phyloP scores from a whole-genome alignment of 371 early-diverging fungal species.

The Thermomucor indicae-seudaticae region DNA sequence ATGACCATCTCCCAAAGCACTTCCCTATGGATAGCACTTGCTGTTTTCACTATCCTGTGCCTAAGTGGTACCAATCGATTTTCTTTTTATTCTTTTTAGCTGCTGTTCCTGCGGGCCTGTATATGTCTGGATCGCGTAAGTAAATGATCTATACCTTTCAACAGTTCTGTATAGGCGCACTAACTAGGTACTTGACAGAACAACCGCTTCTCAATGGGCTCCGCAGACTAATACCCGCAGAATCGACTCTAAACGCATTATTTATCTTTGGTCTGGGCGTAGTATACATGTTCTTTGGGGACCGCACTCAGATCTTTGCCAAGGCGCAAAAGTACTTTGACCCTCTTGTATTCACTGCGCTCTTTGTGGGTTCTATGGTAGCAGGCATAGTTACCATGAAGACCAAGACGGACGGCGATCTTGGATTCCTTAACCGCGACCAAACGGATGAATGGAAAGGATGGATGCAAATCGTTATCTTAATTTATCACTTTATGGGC shows the following conservation, averaged over 20 bases:
- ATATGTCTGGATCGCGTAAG: slow-evolving; percentile 24
- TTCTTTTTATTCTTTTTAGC: slow-evolving; percentile 37
- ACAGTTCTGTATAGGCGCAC: neutral
- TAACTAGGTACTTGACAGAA: neutral
- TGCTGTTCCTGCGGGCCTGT: slow-evolving; percentile 39
- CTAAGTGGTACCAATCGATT: slow-evolving; percentile 38
- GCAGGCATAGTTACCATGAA: slow-evolving; percentile 46
- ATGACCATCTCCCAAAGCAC: slow-evolving; percentile 37
- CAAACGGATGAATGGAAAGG: slow-evolving; percentile 88
- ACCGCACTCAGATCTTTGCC: slow-evolving; percentile 66
- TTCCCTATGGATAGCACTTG: slow-evolving; percentile 55
- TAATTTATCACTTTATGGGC: slow-evolving; percentile 69
- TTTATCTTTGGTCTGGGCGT: slow-evolving; percentile 50
- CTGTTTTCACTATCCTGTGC: slow-evolving; percentile 56
- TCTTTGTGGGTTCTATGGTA: slow-evolving; percentile 31
- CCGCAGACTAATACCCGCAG: slow-evolving; percentile 15
- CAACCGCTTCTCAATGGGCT: neutral
- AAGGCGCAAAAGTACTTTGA: slow-evolving; percentile 63
- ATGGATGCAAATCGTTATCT: slow-evolving; percentile 80
- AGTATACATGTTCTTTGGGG: slow-evolving; percentile 58
- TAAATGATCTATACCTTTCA: neutral
- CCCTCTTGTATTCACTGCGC: slow-evolving; percentile 31
- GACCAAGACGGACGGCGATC: slow-evolving; percentile 33
- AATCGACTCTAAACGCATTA: slow-evolving; percentile 35
- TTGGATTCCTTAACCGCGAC: slow-evolving; percentile 63